Base-by-base conservation (phyloP, 176 grass and related monocot species). In the Avena atlantica region DNA sequence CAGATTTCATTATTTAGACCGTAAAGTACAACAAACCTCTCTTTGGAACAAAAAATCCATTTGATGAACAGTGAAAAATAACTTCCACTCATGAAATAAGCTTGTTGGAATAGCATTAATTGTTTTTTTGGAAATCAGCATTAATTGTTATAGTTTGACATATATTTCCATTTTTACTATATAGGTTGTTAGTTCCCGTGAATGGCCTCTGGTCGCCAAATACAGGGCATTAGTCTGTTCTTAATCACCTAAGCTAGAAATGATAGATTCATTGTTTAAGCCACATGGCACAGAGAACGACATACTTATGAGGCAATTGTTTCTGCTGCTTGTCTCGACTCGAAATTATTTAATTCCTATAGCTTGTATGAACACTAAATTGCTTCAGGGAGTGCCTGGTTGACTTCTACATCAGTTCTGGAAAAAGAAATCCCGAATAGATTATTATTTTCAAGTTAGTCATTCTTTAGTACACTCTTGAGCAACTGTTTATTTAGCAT, bases 191-290 rank as follows among this genome's bases (percentile, higher is more conserved):
- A 93, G 97, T 90, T 98, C 97, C 1, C 91, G 90, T 2, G 75
- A 96, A 36, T 98, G 97, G 97, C 97, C 97, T 31, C 79, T 92
- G 36, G 94, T 96, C 49, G 91, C 97, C 1, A 92, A 92, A 76
- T 98, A 98, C 51, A 94, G 97, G 69, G 97, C 97, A 24, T 92
- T 92, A 3, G 97, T 98, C 4, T 87, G 94, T 31, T 88, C 94
- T 17, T 93, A 98, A 29, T 96, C 93, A 3, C 79, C 97, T 0
- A 98, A 88, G 53, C 48, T 94, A 17, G 94, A 98, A 86, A 98
- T 98, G 93, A 94, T 98, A 1, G 97, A 98, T 77, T 94, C 90
- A 1, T 78, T 98, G 72, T 98, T 94, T 86, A 96, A 96, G 40
- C 93, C 92, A 20, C 59, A 68, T 6, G 88, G 79, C 52, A 57